Conservation (phyloP, 2,329 filamentous ascomycete genomes). For the Cordyceps farinosa region DNA sequence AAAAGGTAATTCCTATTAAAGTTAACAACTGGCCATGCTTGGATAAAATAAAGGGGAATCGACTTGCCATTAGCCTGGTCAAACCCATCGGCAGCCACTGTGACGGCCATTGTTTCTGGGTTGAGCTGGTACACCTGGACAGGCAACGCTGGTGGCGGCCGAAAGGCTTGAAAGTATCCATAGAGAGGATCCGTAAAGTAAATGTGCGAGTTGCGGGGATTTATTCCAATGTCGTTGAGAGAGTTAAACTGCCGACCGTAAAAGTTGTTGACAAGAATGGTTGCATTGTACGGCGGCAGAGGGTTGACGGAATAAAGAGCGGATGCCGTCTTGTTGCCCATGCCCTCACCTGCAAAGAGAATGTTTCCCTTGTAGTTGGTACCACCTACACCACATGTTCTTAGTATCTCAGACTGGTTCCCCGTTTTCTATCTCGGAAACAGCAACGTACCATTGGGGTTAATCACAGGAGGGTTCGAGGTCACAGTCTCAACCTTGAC, state of each 20-base stretch:
- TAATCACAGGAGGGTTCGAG: slow-evolving; percentile 42
- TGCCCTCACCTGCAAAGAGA: slow-evolving; percentile 48
- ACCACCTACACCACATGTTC: slow-evolving; percentile 33
- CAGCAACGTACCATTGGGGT: slow-evolving; percentile 44
- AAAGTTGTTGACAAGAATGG: slow-evolving; percentile 54
- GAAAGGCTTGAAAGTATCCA: slow-evolving; percentile 56
- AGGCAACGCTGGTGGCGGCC: slow-evolving; percentile 48
- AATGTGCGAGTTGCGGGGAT: slow-evolving; percentile 53
- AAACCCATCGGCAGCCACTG: slow-evolving; percentile 56
- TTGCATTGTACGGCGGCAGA: neutral
- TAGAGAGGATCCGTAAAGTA: slow-evolving; percentile 64
- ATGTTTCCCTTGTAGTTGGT: slow-evolving; percentile 49
- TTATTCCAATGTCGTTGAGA: slow-evolving; percentile 54
- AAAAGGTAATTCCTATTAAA: slow-evolving; percentile 48
- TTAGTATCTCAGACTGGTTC: neutral
- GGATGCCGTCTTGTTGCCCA: slow-evolving; percentile 34
- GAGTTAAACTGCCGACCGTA: slow-evolving; percentile 59
- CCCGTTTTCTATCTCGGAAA: neutral
- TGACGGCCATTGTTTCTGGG: slow-evolving; percentile 46
- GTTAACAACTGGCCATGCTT: neutral
- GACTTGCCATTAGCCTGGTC: slow-evolving; percentile 47
- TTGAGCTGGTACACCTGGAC: slow-evolving; percentile 59
- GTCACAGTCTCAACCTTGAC: slow-evolving; percentile 42
- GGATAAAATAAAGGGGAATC: neutral
- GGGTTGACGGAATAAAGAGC: slow-evolving; percentile 9